Conservation (phyloP, 345 rosid genomes). For the Eucalyptus marginata region DNA sequence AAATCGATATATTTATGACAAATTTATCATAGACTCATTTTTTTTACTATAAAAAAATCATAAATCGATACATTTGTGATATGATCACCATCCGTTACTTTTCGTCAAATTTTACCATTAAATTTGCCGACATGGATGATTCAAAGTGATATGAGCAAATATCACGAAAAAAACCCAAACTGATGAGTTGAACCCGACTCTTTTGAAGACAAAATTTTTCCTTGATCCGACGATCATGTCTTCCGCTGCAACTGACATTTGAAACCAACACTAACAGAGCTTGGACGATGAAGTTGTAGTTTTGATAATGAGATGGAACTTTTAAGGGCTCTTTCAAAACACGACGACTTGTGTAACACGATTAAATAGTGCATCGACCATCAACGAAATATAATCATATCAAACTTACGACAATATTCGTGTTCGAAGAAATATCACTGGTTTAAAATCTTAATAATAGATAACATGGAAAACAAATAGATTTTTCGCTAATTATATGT, state of each 20-base stretch:
- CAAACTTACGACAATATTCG: background rate
- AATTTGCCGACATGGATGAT: background rate
- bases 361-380: too few species aligned
- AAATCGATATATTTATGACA: too few species aligned
- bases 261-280: background rate
- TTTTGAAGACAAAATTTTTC: background rate
- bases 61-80: too few species aligned
- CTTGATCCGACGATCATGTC: background rate
- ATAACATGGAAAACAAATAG: background rate
- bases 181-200: too few species aligned
- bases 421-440: rapidly evolving
- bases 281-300: background rate
- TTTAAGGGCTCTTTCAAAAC: too few species aligned
- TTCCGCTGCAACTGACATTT: background rate
- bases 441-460: background rate
- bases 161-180: rapidly evolving
- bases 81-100: rapidly evolving
- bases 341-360: background rate
- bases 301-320: too few species aligned
- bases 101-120: rapidly evolving
- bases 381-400: too few species aligned
- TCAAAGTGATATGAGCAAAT: background rate
- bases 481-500: too few species aligned
- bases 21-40: too few species aligned
- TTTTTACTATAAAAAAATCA: too few species aligned